Conservation (phyloP, 73 alveolate species). For the Paramecium biaurelia region DNA sequence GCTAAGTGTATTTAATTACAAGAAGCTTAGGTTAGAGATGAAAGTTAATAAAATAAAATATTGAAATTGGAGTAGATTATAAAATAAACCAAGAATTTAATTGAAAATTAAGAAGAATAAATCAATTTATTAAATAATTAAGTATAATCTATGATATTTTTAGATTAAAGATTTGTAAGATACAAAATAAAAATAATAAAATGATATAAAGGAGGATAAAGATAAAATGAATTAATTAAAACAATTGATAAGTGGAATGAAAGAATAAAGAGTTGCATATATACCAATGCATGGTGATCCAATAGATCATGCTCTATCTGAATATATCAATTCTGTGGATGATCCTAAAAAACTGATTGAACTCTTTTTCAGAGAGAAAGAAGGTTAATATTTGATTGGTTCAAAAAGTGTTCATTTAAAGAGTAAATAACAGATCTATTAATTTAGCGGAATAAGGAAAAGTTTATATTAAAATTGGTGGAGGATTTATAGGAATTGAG, state of each 20-base stretch:
- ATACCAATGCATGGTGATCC: constrained; percentile 73
- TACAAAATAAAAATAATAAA: not conserved
- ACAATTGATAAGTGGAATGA: not conserved
- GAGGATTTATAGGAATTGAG: constrained; percentile 24
- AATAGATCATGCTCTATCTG: constrained; percentile 66
- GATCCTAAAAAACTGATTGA: constrained; percentile 21
- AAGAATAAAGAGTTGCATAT: constrained; percentile 38
- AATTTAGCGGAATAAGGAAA: constrained; percentile 19
- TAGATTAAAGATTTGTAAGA: not conserved
- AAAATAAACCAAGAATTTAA: not conserved
- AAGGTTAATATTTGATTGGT: constrained; percentile 49
- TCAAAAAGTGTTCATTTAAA: not conserved
- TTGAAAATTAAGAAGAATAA: not conserved
- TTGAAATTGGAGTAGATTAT: not conserved
- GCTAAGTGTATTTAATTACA: not conserved
- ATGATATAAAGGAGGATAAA: not conserved
- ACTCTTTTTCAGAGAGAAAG: constrained; percentile 14
- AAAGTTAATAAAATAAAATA: not conserved
- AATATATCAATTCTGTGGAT: constrained; percentile 51
- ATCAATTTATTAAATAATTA: not conserved
- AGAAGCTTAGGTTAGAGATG: not conserved
- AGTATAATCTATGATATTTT: not conserved
- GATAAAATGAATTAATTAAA: not conserved
- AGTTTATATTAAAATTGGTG: constrained; percentile 9
- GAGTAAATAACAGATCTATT: not conserved